A percentile compares a stretch with the other conserved stretches of the same genome.
Evolutionary conservation across 2,329 filamentous ascomycete species (phyloP).

Genomic region (Kalaharituber pfeilii): DNA sequence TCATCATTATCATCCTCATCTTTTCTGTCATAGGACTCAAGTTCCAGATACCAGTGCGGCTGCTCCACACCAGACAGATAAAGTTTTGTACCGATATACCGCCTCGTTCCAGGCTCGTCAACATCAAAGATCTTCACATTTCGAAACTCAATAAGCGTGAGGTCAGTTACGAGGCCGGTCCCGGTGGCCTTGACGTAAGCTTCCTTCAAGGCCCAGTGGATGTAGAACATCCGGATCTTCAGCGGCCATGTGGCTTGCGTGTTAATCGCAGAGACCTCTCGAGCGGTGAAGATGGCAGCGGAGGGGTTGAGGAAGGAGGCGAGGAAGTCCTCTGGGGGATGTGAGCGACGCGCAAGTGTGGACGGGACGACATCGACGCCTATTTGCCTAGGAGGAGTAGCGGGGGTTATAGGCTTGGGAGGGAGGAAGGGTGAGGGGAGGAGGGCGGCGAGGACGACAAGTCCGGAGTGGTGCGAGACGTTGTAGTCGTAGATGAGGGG

Average conservation of each 20-base stretch:
- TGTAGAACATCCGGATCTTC: conserved; percentile 16
- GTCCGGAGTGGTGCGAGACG: conserved; percentile 18
- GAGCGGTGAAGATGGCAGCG: conserved; percentile 17
- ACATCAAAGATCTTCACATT: conserved; percentile 11
- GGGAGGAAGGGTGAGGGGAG: conserved; percentile 10
- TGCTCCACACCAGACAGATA: conserved; percentile 17
- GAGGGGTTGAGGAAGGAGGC: conserved; percentile 8
- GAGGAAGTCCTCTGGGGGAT: conserved; percentile 8
- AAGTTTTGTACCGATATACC: conserved; percentile 12
- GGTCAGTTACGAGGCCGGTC: conserved; percentile 19
- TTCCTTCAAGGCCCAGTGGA: conserved; percentile 22
- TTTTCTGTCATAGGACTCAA: conserved; percentile 6
- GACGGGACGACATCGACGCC: conserved; percentile 16
- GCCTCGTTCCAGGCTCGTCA: conserved; percentile 4
- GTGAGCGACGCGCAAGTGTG: conserved; percentile 2
- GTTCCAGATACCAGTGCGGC: conserved; percentile 13
- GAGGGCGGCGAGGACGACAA: conserved; percentile 10
- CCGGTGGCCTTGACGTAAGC: conserved; percentile 23
- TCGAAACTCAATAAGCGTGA: conserved; percentile 19
- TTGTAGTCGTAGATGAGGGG: conserved; percentile 19
- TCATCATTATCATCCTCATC: conserved; percentile 7
- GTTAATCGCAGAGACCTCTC: conserved; percentile 13
- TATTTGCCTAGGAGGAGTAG: conserved; percentile 9
- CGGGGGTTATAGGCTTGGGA: conserved; percentile 8
- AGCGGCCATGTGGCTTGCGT: conserved; percentile 2